Evolutionary conservation across 331 rosid genomes (phyloP), one percentile per base, ranked within the genome.

Genomic region (Rosa hybrid): DNA sequence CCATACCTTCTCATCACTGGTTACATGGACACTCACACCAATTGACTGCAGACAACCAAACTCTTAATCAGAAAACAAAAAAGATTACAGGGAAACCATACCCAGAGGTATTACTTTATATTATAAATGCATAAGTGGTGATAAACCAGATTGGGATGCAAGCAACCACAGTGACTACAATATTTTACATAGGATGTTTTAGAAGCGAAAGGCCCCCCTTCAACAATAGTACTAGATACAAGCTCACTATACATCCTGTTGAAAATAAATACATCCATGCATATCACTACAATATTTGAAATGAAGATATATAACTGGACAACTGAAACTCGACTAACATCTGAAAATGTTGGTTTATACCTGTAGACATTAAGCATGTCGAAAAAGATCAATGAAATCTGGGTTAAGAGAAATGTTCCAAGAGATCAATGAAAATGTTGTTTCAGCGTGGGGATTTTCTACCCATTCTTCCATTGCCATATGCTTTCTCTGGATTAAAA

Each of bases 201-300:
- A 74, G 98, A 92, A 63, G 98, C 92, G 50, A 2, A 92, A 53
- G 97, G 97, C 0, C 92, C 95, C 70, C 98, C 98, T 78, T 88
- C 95, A 1, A 97, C 91, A 68, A 94, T 94, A 86, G 89, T 90
- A 85, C 86, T 92, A 56, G 98, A 94, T 83, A 94, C 88, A 83
- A 94, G 97, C 83, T 94, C 97, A 76, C 98, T 94, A 70, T 94
- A 94, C 98, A 94, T 94, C 86, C 97, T 94, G 95, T 84, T 63
- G 1, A 80, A 76, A 23, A 71, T 27, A 21, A 46, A 51, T 34
- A 54, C 27, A 59, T 30, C 30, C n/a, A 30, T 0, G 30, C 8
- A 56, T 41, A 27, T 7, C 68, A 67, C 34, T 21, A 14, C 11
- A 39, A 41, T 46, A 50, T 13, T 34, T 56, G 12, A 38, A 46